Conservation (phyloP, 139 green algal species). For the Chlamydomonas incerta region DNA sequence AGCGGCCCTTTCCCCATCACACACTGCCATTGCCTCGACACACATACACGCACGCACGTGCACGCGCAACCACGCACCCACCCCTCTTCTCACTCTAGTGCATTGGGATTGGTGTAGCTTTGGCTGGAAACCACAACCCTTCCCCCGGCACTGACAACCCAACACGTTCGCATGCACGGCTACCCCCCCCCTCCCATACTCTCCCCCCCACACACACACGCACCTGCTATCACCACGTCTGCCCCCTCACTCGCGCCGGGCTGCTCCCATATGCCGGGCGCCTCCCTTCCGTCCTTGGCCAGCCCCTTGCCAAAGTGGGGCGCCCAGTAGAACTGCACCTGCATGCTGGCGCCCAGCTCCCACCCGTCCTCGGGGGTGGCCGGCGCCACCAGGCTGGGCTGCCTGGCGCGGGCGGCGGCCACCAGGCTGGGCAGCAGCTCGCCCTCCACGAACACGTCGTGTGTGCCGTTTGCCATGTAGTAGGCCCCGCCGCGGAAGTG, state of each 20-base stretch:
- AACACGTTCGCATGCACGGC: too few relatives aligned
- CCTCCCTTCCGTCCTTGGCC: neutral
- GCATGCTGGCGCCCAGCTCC: neutral
- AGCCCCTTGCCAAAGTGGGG: neutral
- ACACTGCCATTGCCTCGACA: too few relatives aligned
- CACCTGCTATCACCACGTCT: neutral
- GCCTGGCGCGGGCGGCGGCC: neutral
- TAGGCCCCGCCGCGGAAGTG: neutral
- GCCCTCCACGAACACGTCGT: conserved; percentile 14
- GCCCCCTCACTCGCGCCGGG: neutral
- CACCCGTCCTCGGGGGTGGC: neutral
- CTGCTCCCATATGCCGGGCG: neutral
- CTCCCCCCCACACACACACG: too few relatives aligned
- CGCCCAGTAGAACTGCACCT: conserved; percentile 18
- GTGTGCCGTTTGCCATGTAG: conserved; percentile 19
- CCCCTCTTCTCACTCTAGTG: too few relatives aligned
- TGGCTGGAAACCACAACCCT: too few relatives aligned
- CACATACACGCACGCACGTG: too few relatives aligned
- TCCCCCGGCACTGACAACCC: too few relatives aligned
- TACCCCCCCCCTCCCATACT: too few relatives aligned
- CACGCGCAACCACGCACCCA: too few relatives aligned
- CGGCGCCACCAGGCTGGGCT: neutral
- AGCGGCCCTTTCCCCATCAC: too few relatives aligned
- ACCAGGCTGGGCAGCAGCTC: neutral
- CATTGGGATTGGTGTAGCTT: too few relatives aligned